Evolutionary conservation across 805 yeast species (phyloP).

Genomic region (Teunomyces funiuensis): DNA sequence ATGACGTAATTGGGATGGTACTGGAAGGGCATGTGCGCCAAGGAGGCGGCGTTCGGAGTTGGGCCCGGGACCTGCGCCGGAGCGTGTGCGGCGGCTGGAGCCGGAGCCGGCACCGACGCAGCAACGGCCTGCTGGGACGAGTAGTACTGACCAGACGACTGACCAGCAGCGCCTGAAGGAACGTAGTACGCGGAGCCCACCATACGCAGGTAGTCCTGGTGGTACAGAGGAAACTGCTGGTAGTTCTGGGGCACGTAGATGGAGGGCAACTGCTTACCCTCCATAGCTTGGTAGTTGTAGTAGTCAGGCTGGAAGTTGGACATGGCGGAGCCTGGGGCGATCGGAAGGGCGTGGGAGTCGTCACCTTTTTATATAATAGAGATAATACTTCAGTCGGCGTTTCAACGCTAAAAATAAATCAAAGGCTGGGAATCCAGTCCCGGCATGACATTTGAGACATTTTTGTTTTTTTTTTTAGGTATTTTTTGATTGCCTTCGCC

Average conservation of each 20-base stretch:
- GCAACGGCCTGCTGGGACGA: background rate
- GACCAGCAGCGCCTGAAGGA: background rate
- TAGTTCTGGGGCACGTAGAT: conserved; percentile 6
- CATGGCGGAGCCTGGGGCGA: too few relatives aligned
- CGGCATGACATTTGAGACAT: conserved; percentile 3
- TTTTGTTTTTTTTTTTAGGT: conserved; percentile 1
- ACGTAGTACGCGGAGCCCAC: conserved; percentile 1
- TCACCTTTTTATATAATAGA: background rate
- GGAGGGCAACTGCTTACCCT: conserved; percentile 11
- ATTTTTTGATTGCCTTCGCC: background rate
- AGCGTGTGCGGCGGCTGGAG: background rate
- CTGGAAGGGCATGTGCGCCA: conserved; percentile 3
- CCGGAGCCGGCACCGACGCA: conserved; percentile 1
- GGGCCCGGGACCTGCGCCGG: conserved; percentile 1
- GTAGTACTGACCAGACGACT: background rate
- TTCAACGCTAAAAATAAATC: background rate
- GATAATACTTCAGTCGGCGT: conserved; percentile 3
- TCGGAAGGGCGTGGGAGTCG: conserved; percentile 3
- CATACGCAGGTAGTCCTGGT: background rate
- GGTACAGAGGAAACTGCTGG: conserved; percentile 5
- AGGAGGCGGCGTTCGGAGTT: background rate
- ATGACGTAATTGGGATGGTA: conserved; percentile 10
- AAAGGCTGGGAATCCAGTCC: conserved; percentile 1
- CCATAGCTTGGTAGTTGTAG: conserved; percentile 6
- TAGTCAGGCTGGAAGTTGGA: conserved; percentile 3